Base-by-base conservation (phyloP, 495 filamentous ascomycete species). In the Penicillium coprophilum region DNA sequence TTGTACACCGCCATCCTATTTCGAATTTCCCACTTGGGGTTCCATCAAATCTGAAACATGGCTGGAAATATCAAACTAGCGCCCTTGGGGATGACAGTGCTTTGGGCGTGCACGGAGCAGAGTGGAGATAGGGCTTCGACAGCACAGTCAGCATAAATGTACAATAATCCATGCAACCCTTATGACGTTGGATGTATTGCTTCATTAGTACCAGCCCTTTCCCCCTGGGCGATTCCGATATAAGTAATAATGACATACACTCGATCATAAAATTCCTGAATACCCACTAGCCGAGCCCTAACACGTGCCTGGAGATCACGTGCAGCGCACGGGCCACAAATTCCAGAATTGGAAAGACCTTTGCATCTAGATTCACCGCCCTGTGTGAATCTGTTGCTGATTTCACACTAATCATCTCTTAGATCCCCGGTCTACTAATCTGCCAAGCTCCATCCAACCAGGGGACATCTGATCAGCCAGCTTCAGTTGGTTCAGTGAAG, bases 31-130 rank as follows among this genome's bases (percentile, higher is more conserved):
- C 24, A 41, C 38, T 41, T 30, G 41, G 21, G 53, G 53, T 49
- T 56, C 56, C 50, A 53, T 52, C 43, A 41, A 56, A 41, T 65
- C 65, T 68, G 65, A 68, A 68, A 68, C 65, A 68, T 61, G 58
- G 61, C 55, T 55, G 50, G 49, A 40, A 41, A 59, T 65, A 40
- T 23, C 43, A 59, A 56, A 63, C 59, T 63, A 65, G 64, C 50
- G 64, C 58, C 58, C 53, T 48, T 46, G 38, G 28, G 45, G 32
- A 48, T 43, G 43, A 40, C 36, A 36, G 51, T 44, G 58, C 55
- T 52, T 43, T 52, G 5, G 24, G 24, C 15, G 15, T 36, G 34
- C 34, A 38, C 34, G 2, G 30, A 11, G 30, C 15, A n/a, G 6
- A 9, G 34, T 38, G 34, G 34, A 17, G n/a, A n/a, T 17, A 7